These are phyloP conservation scores for Zizania palustris DNA, from an alignment of 202 grass and related monocot species.

Conservation along the genomic window DNA sequence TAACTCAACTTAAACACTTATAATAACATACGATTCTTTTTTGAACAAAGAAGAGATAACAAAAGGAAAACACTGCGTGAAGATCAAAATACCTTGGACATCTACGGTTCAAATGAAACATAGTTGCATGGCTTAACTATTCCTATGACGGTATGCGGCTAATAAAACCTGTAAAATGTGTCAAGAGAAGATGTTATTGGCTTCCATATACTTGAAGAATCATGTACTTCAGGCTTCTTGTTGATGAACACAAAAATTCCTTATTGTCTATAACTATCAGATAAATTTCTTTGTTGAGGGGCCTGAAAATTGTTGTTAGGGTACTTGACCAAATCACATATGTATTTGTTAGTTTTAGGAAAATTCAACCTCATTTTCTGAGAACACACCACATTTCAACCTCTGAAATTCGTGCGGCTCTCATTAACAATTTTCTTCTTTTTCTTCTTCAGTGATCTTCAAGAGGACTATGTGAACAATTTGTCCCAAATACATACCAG, in stretches of 20 bases:
- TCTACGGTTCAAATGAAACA: background rate
- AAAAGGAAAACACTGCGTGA: conserved; percentile 1
- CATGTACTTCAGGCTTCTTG: conserved; percentile 61
- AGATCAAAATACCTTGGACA: background rate
- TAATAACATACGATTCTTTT: background rate
- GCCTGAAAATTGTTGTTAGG: too few relatives aligned
- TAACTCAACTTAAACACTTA: background rate
- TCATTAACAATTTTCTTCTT: too few relatives aligned
- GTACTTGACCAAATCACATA: too few relatives aligned
- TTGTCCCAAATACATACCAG: conserved; percentile 95
- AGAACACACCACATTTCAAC: too few relatives aligned
- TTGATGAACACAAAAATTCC: too few relatives aligned
- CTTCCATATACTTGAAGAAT: conserved; percentile 51
- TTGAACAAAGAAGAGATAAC: background rate
- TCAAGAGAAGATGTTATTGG: conserved; percentile 66
- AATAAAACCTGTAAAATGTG: conserved; percentile 93
- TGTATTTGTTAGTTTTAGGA: too few relatives aligned
- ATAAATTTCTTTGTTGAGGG: too few relatives aligned
- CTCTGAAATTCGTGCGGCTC: too few relatives aligned
- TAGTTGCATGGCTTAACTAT: conserved; percentile 69
- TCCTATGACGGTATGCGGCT: conserved; percentile 98
- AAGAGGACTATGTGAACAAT: conserved; percentile 69
- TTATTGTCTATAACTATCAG: too few relatives aligned
- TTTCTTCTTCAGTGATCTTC: conserved; percentile 64
- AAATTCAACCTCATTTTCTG: too few relatives aligned